These are phyloP conservation scores for Malassezia obtusa DNA, from an alignment of 1,284 basidiomycete genomes.

Conservation along the genomic window DNA sequence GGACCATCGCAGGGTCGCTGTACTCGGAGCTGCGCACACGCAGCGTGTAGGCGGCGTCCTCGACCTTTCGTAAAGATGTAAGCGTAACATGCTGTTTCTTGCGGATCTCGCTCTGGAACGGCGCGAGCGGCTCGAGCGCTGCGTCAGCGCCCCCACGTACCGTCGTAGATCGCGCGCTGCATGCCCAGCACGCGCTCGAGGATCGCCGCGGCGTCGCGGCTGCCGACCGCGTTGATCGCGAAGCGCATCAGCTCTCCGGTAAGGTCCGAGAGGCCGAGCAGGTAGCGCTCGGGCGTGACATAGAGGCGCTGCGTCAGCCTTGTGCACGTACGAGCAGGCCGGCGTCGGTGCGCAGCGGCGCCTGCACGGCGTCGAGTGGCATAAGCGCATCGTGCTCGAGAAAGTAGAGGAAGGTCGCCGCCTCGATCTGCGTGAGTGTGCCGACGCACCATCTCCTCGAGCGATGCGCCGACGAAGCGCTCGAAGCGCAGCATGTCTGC, in stretches of 20 bases:
- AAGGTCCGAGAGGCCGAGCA: slow-evolving; percentile 83
- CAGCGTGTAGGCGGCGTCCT: slow-evolving; percentile 54
- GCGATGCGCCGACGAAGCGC: slow-evolving; percentile 34
- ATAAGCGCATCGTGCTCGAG: slow-evolving; percentile 65
- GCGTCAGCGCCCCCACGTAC: slow-evolving; percentile 3
- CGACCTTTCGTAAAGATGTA: slow-evolving; percentile 82
- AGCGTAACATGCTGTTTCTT: slow-evolving; percentile 81
- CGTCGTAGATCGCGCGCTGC: slow-evolving; percentile 24
- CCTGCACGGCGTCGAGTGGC: slow-evolving; percentile 61
- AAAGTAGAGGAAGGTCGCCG: slow-evolving; percentile 77
- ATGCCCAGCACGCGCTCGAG: slow-evolving; percentile 26
- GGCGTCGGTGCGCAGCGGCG: slow-evolving; percentile 11
- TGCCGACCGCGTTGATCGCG: slow-evolving; percentile 54
- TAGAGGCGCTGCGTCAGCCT: slow-evolving; percentile 3
- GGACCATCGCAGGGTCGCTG: slow-evolving; percentile 7
- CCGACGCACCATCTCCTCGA: slow-evolving; percentile 48
- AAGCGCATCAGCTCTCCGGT: slow-evolving; percentile 96
- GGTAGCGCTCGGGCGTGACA: slow-evolving; percentile 64
- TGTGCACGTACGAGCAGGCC: neutral
- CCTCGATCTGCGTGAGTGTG: slow-evolving; percentile 61
- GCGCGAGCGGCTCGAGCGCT: slow-evolving; percentile 68
- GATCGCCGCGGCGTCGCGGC: slow-evolving; percentile 18
- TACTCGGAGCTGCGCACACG: slow-evolving; percentile 15
- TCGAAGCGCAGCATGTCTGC: slow-evolving; percentile 28
- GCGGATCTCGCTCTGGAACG: slow-evolving; percentile 61